Evolutionary conservation across 2,329 filamentous ascomycete genomes (phyloP).

Genomic region (Clathrospora elynae): DNA sequence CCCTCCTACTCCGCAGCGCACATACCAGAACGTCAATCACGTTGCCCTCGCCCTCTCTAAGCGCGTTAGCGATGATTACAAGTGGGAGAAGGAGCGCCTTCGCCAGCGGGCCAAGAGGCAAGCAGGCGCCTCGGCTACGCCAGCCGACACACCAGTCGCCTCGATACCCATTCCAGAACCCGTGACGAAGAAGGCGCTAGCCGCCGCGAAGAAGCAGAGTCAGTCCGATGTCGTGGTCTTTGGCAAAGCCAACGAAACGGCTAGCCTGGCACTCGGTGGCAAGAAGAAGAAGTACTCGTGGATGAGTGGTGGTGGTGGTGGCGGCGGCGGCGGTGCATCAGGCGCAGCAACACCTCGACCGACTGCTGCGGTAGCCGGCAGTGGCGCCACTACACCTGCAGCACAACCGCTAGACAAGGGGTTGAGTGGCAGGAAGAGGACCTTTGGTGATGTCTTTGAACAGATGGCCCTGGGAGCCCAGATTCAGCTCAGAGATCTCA

Average conservation of each 20-base stretch:
- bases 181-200: constrained; percentile 86
- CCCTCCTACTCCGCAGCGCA: constrained; percentile 56
- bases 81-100: constrained; percentile 69
- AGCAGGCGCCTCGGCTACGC: constrained; percentile 32
- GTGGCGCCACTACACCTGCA: constrained; percentile 35
- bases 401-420: constrained; percentile 37
- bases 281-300: constrained; percentile 73
- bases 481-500: constrained; percentile 83
- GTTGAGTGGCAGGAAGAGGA: constrained; percentile 63
- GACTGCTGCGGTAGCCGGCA: constrained; percentile 28
- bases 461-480: constrained; percentile 75
- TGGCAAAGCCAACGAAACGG: constrained; percentile 83
- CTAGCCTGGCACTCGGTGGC: constrained; percentile 74
- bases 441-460: constrained; percentile 77
- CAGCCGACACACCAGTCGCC: constrained; percentile 31
- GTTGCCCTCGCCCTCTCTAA: constrained; percentile 58
- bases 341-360: constrained; percentile 44
- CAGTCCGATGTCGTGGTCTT: constrained; percentile 79
- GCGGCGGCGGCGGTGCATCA: constrained; percentile 41
- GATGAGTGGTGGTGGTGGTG: constrained; percentile 63
- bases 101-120: constrained; percentile 52
- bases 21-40: constrained; percentile 60
- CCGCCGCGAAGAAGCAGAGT: constrained; percentile 73
- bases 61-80: constrained; percentile 60
- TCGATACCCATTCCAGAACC: constrained; percentile 49